phyloP scores from a whole-genome alignment of 1,284 basidiomycete genomes.

The Xerocomus nothofagi region DNA sequence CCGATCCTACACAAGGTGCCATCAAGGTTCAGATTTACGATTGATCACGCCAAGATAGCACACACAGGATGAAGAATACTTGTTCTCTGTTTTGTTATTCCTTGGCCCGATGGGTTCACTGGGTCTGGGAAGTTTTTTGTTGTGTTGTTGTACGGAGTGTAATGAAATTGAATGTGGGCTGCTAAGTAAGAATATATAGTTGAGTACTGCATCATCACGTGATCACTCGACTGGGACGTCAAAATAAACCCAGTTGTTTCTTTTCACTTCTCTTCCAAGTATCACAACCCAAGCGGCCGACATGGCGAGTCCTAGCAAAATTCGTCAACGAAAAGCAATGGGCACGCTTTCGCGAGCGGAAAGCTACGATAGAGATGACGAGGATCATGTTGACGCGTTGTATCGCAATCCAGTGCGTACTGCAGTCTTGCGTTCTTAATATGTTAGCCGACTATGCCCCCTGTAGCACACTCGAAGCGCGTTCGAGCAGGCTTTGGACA shows the following conservation, averaged over 20 bases:
- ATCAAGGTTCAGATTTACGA: slow-evolving; percentile 66
- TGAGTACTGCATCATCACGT: slow-evolving; percentile 22
- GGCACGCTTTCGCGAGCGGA: slow-evolving; percentile 23
- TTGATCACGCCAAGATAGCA: slow-evolving; percentile 22
- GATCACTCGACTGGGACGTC: slow-evolving; percentile 9
- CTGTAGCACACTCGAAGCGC: slow-evolving; percentile 52
- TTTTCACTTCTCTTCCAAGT: slow-evolving; percentile 1
- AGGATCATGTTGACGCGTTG: slow-evolving; percentile 36
- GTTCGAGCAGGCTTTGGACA: slow-evolving; percentile 61
- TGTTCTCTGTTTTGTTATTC: not conserved
- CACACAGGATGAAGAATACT: not conserved
- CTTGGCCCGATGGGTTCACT: too few relatives aligned
- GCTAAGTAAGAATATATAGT: too few relatives aligned
- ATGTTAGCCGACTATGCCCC: slow-evolving; percentile 6
- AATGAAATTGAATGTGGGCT: too few relatives aligned
- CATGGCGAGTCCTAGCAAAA: slow-evolving; percentile 36
- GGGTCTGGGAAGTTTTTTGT: too few relatives aligned
- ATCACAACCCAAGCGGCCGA: slow-evolving; percentile 13
- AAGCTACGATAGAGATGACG: slow-evolving; percentile 36
- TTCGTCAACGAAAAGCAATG: slow-evolving; percentile 32
- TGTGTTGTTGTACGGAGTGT: too few relatives aligned
- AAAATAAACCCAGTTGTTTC: slow-evolving; percentile 6
- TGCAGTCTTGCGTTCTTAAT: not conserved
- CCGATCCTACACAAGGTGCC: slow-evolving; percentile 63
- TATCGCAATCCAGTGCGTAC: slow-evolving; percentile 32